These are phyloP conservation scores for Pulicaria dysenterica DNA, from an alignment of 129 eudicot genomes.

Conservation along the genomic window DNA sequence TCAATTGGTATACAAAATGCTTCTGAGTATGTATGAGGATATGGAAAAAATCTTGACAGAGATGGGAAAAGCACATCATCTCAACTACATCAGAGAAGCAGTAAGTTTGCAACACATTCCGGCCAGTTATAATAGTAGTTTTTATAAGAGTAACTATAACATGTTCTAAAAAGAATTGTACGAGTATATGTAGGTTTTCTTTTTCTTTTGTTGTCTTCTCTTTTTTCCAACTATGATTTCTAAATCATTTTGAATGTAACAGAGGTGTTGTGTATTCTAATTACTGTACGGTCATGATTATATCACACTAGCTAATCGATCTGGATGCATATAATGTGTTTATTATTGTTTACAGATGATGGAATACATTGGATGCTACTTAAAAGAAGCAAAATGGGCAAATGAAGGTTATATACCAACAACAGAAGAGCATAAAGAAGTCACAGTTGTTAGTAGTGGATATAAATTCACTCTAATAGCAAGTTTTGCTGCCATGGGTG, in stretches of 20 bases:
- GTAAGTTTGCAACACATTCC: background rate
- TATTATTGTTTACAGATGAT: slow-evolving; percentile 7
- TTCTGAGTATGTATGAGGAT: slow-evolving; percentile 13
- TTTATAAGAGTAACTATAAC: background rate
- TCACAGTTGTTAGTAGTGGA: slow-evolving; percentile 1
- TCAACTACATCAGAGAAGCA: slow-evolving; percentile 12
- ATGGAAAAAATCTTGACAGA: slow-evolving; percentile 20
- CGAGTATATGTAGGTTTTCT: too few species aligned
- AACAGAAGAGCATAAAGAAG: slow-evolving; percentile 17
- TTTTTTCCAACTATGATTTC: too few species aligned
- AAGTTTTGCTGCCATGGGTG: slow-evolving; percentile 29
- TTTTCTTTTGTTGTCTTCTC: too few species aligned
- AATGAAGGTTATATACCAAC: slow-evolving; percentile 24
- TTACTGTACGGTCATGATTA: background rate
- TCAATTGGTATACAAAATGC: slow-evolving; percentile 4
- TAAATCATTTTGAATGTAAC: too few species aligned
- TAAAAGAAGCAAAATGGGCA: slow-evolving; percentile 31
- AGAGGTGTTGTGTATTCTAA: too few species aligned
- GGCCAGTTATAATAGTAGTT: background rate
- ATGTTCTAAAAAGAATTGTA: background rate
- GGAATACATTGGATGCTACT: slow-evolving; percentile 12
- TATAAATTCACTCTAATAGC: background rate
- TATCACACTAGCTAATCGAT: background rate
- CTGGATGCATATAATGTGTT: background rate
- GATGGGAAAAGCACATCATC: slow-evolving; percentile 19